Percentiles rank a stretch among this genome's conserved stretches.
Evolutionary conservation across 495 filamentous ascomycete species (phyloP).

Genomic region (Thermothielavioides terrestris): DNA sequence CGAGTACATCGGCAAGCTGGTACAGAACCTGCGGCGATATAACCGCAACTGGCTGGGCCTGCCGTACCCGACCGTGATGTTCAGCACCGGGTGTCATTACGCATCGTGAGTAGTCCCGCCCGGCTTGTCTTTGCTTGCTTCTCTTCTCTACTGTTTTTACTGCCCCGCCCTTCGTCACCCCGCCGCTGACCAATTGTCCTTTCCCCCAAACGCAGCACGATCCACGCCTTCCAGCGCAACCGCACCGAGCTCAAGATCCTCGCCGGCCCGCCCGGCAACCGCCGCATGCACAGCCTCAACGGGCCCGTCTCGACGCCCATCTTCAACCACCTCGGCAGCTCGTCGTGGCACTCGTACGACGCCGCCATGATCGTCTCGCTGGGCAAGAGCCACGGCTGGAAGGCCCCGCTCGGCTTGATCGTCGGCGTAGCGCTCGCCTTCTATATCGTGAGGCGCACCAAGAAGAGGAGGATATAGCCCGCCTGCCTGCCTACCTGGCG

Average conservation of each 20-base stretch:
- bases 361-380: constrained; percentile 25
- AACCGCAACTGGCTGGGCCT: constrained; percentile 33
- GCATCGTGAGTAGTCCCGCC: constrained; percentile 22
- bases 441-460: constrained; percentile 7
- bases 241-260: constrained; percentile 31
- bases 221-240: constrained; percentile 28
- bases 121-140: no score
- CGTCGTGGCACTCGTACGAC: constrained; percentile 39
- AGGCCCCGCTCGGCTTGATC: constrained; percentile 3
- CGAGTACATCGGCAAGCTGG: constrained; percentile 25
- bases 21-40: constrained; percentile 25
- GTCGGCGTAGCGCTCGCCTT: constrained; percentile 2
- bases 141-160: no score
- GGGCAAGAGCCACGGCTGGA: constrained; percentile 13
- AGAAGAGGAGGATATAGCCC: constrained; percentile 3
- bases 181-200: neutral
- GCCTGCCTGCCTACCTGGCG: neutral
- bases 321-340: constrained; percentile 39
- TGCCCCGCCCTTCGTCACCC: no score
- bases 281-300: constrained; percentile 33
- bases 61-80: constrained; percentile 38
- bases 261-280: constrained; percentile 22
- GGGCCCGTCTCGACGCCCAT: constrained; percentile 36
- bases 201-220: constrained; percentile 15
- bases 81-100: constrained; percentile 38